phyloP scores from a whole-genome alignment of 495 filamentous ascomycete genomes.

The Aspergillus funiculosus region DNA sequence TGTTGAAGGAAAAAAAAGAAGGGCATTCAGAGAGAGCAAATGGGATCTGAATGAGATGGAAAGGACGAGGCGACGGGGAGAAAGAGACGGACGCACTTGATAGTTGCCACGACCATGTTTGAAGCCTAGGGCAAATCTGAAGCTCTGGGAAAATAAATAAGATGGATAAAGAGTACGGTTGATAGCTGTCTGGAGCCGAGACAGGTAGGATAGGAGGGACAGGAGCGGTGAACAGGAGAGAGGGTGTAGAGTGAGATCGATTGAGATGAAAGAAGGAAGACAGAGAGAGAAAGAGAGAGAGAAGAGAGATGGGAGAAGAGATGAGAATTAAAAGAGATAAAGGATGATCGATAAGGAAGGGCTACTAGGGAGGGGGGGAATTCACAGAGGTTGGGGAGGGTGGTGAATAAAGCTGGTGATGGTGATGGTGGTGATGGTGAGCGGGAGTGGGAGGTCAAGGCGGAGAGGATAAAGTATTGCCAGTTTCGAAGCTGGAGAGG shows the following conservation, averaged over 20 bases:
- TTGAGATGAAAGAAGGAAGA: slow-evolving; percentile 1
- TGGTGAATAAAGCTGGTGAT: slow-evolving; percentile 16
- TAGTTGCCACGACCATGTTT: slow-evolving; percentile 39
- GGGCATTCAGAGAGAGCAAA: too few relatives aligned
- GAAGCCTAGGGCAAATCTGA: slow-evolving; percentile 8
- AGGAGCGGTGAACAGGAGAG: slow-evolving; percentile 18
- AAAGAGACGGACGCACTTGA: slow-evolving; percentile 28
- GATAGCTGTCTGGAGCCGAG: slow-evolving; percentile 10
- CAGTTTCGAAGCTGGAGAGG: slow-evolving; percentile 12
- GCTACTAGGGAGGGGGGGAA: slow-evolving; percentile 16
- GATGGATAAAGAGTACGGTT: slow-evolving; percentile 4
- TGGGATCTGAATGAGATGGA: slow-evolving; percentile 8
- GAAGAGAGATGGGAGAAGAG: slow-evolving; percentile 19
- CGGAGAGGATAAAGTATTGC: slow-evolving; percentile 15
- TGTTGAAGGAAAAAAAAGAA: slow-evolving; percentile 7
- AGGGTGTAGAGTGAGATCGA: slow-evolving; percentile 1
- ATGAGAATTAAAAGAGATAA: slow-evolving; percentile 15
- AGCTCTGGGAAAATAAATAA: slow-evolving; percentile 11
- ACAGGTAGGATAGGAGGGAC: slow-evolving; percentile 7
- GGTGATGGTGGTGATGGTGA: slow-evolving; percentile 15
- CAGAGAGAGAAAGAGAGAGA: slow-evolving; percentile 10
- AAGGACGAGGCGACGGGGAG: slow-evolving; percentile 8
- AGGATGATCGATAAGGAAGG: slow-evolving; percentile 11
- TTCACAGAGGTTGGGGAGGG: slow-evolving; percentile 14
- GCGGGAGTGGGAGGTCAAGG: slow-evolving; percentile 22